Evolutionary conservation across 441 rosid genomes (phyloP).

Genomic region (Adansonia madagascariensis): DNA sequence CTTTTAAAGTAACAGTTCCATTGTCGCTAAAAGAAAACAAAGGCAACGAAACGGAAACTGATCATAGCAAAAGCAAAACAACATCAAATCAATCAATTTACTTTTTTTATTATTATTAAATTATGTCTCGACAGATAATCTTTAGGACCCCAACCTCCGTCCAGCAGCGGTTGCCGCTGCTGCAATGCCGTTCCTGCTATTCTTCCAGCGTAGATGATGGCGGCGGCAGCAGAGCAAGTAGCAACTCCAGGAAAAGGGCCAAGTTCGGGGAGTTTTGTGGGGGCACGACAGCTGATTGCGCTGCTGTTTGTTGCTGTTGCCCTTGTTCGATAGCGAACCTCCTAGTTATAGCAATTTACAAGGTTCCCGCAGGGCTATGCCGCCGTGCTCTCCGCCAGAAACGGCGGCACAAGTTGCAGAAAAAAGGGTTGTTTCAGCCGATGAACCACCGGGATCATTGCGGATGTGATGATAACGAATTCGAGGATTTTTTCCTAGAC

Average conservation of each 20-base stretch:
- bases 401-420: slow-evolving; percentile 40
- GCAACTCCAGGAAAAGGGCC: slow-evolving; percentile 29
- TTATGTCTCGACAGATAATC: slow-evolving; percentile 21
- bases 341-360: slow-evolving; percentile 48
- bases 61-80: too few species aligned
- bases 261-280: slow-evolving; percentile 54
- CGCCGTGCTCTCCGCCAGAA: slow-evolving; percentile 43
- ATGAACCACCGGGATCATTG: slow-evolving; percentile 29
- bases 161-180: slow-evolving; percentile 36
- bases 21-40: too few species aligned
- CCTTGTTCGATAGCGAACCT: slow-evolving; percentile 54
- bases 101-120: not conserved
- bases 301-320: slow-evolving; percentile 62
- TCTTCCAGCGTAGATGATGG: too few species aligned
- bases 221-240: too few species aligned
- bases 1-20: too few species aligned
- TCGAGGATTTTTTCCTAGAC: slow-evolving; percentile 27
- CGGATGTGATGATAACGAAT: slow-evolving; percentile 39
- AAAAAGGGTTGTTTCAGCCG: slow-evolving; percentile 39
- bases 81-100: too few species aligned
- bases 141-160: slow-evolving; percentile 36
- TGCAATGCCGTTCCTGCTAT: slow-evolving; percentile 30
- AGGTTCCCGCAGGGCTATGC: slow-evolving; percentile 54
- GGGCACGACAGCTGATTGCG: slow-evolving; percentile 55
- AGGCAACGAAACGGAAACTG: too few species aligned